Evolutionary conservation across 768 basidiomycete species (phyloP).

Genomic region (Peribolospora baueri): DNA sequence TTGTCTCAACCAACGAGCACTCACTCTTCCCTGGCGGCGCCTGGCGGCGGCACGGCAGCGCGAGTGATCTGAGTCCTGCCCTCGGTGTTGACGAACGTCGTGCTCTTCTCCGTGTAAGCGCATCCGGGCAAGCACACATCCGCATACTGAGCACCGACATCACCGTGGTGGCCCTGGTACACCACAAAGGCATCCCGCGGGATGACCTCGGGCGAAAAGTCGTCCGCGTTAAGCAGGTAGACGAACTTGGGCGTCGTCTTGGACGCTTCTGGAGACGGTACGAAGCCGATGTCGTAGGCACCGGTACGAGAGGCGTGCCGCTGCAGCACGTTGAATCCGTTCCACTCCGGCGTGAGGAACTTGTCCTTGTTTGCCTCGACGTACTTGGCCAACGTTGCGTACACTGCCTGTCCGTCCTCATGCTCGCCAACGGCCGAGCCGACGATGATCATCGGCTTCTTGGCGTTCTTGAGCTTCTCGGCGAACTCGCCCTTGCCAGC

Average conservation of each 20-base stretch:
- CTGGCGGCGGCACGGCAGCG: slow-evolving; percentile 81
- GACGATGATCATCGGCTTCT: slow-evolving; percentile 76
- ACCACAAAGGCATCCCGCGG: slow-evolving; percentile 86
- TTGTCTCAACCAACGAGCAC: slow-evolving; percentile 59
- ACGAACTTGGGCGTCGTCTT: slow-evolving; percentile 68
- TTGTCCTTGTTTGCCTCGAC: slow-evolving; percentile 50
- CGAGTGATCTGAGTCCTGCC: slow-evolving; percentile 75
- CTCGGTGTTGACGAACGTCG: slow-evolving; percentile 93
- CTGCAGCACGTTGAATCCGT: slow-evolving; percentile 78
- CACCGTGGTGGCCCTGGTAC: slow-evolving; percentile 96
- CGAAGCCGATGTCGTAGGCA: slow-evolving; percentile 84
- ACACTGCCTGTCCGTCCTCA: slow-evolving; percentile 52
- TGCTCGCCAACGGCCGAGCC: slow-evolving; percentile 72
- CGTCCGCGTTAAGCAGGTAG: slow-evolving; percentile 89
- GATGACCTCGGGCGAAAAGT: slow-evolving; percentile 64
- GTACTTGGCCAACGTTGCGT: slow-evolving; percentile 51
- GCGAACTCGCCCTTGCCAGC: slow-evolving; percentile 54
- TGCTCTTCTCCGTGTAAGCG: slow-evolving; percentile 77
- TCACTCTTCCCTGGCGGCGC: slow-evolving; percentile 88
- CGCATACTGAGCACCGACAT: slow-evolving; percentile 85
- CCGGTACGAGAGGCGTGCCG: slow-evolving; percentile 74
- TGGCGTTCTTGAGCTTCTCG: slow-evolving; percentile 63
- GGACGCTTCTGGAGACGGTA: slow-evolving; percentile 55
- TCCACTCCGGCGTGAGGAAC: slow-evolving; percentile 75
- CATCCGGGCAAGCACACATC: slow-evolving; percentile 80